Evolutionary conservation across 768 basidiomycete genomes (phyloP).

Genomic region (Tulasnella sp.): DNA sequence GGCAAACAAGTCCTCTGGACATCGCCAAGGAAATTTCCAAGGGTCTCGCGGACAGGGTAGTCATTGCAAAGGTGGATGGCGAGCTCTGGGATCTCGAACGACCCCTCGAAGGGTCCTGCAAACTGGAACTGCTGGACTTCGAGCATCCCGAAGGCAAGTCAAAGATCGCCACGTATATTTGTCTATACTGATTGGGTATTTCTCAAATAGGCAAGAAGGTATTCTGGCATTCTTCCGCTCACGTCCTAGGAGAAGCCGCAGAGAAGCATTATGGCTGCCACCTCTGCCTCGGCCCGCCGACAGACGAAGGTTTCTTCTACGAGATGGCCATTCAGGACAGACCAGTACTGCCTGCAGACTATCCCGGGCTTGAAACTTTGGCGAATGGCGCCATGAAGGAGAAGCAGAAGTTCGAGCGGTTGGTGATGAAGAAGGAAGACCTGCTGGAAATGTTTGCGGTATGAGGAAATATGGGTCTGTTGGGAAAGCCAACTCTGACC

Average conservation of each 20-base stretch:
- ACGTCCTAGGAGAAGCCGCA: slow-evolving; percentile 92
- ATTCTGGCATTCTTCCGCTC: slow-evolving; percentile 99
- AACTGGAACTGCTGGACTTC: slow-evolving; percentile 81
- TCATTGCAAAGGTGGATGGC: slow-evolving; percentile 90
- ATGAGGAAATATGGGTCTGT: slow-evolving; percentile 20
- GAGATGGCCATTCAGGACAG: slow-evolving; percentile 89
- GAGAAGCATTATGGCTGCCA: slow-evolving; percentile 97
- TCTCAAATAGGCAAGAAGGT: slow-evolving; percentile 62
- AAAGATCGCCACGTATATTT: background rate
- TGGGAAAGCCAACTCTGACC: slow-evolving; percentile 10
- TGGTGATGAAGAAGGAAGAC: slow-evolving; percentile 89
- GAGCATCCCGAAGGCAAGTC: slow-evolving; percentile 71
- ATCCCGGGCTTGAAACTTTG: slow-evolving; percentile 78
- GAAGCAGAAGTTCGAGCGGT: slow-evolving; percentile 91
- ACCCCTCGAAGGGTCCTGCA: slow-evolving; percentile 76
- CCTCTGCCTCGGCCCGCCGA: slow-evolving; percentile 92
- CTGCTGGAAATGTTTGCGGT: slow-evolving; percentile 94
- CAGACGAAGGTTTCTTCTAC: slow-evolving; percentile 98
- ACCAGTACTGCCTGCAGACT: slow-evolving; percentile 70
- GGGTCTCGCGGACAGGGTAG: slow-evolving; percentile 73
- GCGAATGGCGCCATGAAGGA: slow-evolving; percentile 86
- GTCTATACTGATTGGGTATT: slow-evolving; percentile 27
- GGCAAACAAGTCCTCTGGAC: slow-evolving; percentile 91
- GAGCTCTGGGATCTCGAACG: slow-evolving; percentile 90
- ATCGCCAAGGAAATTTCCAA: slow-evolving; percentile 82